Evolutionary conservation across 257 asterid species (phyloP), one percentile per base, ranked within the genome.

Genomic region (Solanum corneliomulleri): DNA sequence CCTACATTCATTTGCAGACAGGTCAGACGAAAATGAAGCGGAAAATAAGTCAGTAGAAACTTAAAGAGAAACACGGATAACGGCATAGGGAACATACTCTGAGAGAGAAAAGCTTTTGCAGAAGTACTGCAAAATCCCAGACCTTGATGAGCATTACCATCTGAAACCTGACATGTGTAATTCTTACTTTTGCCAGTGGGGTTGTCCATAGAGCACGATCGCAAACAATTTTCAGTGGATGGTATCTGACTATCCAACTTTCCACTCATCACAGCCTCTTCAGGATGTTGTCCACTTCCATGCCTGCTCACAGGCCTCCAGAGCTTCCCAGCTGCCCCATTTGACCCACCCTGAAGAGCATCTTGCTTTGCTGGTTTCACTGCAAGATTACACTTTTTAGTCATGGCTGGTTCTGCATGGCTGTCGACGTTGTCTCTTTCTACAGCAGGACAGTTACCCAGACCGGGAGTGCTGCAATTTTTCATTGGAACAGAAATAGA

Each of bases 21-120:
- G 42, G 56, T 47, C 25, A 68, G 60, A 41, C 64, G 15, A 80
- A 84, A 87, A 18, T 41, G 41, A 56, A 58, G 37, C 9, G 3
- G 69, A 85, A 29, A 83, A 66, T 39, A 71, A 44, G 52, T 23
- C 33, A 0, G 81, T n/a, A 20, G 83, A 85, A 69, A 66, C 60
- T 49, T 44, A 42, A 31, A 85, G 35, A 29, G 44, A 49, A 85
- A 23, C 82, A 71, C 10, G 4, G 27, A 86, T 18, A 86, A 41
- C n/a, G 52, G 76, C 49, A 60, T 86, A 88, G 76, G 66, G 66
- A 60, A 86, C 95, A 49, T 95, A 96, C 99, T 93, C 93, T 88
- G 83, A 35, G 93, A 92, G 71, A 96, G 96, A 92, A 93, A 96
- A 75, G 93, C 98, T 89, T 88, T 91, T 31, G 94, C 99, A 81